These are phyloP conservation scores for Aspergillus arachidicola DNA, from an alignment of 2,329 filamentous ascomycete genomes.

Conservation along the genomic window DNA sequence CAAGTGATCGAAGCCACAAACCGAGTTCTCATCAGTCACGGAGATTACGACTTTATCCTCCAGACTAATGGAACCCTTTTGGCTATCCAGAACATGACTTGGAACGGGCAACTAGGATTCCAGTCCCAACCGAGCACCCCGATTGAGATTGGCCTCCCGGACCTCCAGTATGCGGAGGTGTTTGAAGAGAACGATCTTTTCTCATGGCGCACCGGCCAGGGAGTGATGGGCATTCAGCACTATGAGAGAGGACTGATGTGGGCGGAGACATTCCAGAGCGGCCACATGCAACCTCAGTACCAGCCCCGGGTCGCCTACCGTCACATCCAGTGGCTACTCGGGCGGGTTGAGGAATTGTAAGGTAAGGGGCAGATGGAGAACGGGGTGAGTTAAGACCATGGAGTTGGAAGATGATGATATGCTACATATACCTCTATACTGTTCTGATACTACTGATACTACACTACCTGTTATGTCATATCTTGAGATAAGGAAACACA, in stretches of 20 bases:
- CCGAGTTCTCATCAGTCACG: constrained; percentile 75
- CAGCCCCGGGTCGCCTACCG: constrained; percentile 69
- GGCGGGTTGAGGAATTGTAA: constrained; percentile 31
- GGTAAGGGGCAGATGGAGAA: not conserved
- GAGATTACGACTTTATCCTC: constrained; percentile 71
- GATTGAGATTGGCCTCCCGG: constrained; percentile 37
- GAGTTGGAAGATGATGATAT: not conserved
- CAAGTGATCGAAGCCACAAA: constrained; percentile 57
- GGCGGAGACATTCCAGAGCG: constrained; percentile 47
- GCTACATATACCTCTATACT: not conserved
- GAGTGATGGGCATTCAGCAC: constrained; percentile 70
- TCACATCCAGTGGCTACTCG: constrained; percentile 55
- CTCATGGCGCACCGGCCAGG: constrained; percentile 66
- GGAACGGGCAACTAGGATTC: constrained; percentile 73
- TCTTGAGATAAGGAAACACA: not conserved
- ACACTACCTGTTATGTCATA: not conserved
- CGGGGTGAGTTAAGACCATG: not conserved
- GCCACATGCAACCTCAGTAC: constrained; percentile 60
- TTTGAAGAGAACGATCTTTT: constrained; percentile 60
- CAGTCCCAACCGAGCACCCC: constrained; percentile 62
- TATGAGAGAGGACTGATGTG: constrained; percentile 78
- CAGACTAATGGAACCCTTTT: constrained; percentile 71
- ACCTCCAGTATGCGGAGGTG: constrained; percentile 58
- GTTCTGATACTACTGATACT: not conserved
- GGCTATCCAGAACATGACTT: constrained; percentile 81